These are phyloP conservation scores for Podosphaera fusca DNA, from an alignment of 2,329 filamentous ascomycete genomes.

Conservation along the genomic window DNA sequence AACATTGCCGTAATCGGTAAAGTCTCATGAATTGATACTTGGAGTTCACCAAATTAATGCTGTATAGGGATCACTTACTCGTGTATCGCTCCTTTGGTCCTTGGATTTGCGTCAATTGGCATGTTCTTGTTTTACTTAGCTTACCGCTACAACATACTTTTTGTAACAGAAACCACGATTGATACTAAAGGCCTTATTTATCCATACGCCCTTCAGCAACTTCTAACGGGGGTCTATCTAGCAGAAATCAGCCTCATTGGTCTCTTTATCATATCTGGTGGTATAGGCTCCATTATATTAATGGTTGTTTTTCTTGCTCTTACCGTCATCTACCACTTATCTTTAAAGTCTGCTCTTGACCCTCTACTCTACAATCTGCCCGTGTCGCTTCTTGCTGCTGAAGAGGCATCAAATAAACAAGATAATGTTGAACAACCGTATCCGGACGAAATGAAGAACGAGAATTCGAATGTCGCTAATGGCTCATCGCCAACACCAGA, in stretches of 20 bases:
- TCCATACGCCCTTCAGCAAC: conserved; percentile 66
- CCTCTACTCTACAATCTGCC: conserved; percentile 63
- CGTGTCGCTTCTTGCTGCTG: conserved; percentile 40
- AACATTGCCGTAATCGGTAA: conserved; percentile 58
- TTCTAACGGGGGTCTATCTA: conserved; percentile 66
- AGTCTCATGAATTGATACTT: conserved; percentile 13
- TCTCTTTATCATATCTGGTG: conserved; percentile 48
- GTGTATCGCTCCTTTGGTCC: conserved; percentile 63
- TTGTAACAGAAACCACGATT: conserved; percentile 58
- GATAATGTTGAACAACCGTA: conserved; percentile 7
- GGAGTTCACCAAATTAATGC: too few species aligned
- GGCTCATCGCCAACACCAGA: conserved; percentile 27
- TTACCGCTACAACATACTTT: conserved; percentile 78
- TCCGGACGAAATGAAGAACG: conserved; percentile 9
- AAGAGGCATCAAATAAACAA: conserved; percentile 19
- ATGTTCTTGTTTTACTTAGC: conserved; percentile 66
- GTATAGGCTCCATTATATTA: conserved; percentile 45
- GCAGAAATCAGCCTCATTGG: conserved; percentile 66
- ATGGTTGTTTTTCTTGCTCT: conserved; percentile 60
- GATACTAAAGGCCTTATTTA: conserved; percentile 81
- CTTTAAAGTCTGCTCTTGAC: conserved; percentile 46
- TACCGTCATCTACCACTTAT: conserved; percentile 52
- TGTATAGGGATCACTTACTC: conserved; percentile 56
- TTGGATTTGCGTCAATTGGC: conserved; percentile 60
- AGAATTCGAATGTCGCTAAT: conserved; percentile 3